phyloP scores from a whole-genome alignment of 345 rosid genomes.

The Acer campestre region DNA sequence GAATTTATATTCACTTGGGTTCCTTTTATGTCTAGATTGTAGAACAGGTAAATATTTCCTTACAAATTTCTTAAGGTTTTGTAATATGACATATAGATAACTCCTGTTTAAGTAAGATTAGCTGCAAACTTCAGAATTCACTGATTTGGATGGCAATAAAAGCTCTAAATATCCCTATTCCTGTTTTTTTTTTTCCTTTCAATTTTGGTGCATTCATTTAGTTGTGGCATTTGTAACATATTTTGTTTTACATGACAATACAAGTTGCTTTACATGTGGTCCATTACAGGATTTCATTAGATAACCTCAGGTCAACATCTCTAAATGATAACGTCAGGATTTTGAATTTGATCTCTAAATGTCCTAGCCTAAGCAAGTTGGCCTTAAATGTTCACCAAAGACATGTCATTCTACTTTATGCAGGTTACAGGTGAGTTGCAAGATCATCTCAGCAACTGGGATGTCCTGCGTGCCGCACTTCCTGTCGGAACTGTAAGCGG shows the following conservation, averaged over 20 bases:
- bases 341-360: background rate
- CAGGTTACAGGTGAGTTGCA: conserved; percentile 87
- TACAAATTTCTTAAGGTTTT: background rate
- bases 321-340: background rate
- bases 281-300: background rate
- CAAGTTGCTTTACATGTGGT: background rate
- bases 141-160: background rate
- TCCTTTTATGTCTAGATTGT: background rate
- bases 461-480: conserved; percentile 70
- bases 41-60: background rate
- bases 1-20: background rate
- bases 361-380: background rate
- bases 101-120: background rate
- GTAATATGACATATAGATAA: background rate
- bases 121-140: background rate
- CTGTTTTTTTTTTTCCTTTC: background rate
- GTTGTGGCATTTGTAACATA: background rate
- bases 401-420: background rate
- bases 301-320: background rate
- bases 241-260: background rate
- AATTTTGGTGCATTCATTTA: background rate
- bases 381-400: background rate
- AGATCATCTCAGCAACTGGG: conserved; percentile 78
- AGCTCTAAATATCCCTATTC: background rate
- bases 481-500: conserved; percentile 95